phyloP scores from a whole-genome alignment of 176 grass and related monocot species.

The Triticum urartu region DNA sequence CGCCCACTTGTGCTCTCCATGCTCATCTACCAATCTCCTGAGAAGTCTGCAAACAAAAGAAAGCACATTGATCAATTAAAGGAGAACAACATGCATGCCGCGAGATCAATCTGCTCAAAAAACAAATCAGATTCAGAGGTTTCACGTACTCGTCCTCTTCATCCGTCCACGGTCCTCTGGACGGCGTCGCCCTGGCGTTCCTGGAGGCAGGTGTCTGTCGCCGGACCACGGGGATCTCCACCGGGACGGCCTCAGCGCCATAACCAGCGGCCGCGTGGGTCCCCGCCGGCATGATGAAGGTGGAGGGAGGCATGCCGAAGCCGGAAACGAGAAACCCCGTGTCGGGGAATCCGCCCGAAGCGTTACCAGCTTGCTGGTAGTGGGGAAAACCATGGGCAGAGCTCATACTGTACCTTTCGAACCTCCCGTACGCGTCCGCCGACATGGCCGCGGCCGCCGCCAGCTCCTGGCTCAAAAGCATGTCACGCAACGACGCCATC shows the following conservation, averaged over 20 bases:
- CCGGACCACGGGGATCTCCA: neutral
- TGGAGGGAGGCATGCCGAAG: neutral
- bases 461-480: neutral
- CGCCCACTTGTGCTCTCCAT: conserved; percentile 63
- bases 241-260: neutral
- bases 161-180: conserved; percentile 58
- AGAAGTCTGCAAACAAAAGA: conserved; percentile 43
- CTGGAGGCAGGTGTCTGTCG: neutral
- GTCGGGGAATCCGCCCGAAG: neutral
- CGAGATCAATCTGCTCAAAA: neutral
- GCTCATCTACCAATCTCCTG: conserved; percentile 37
- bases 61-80: neutral
- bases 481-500: neutral
- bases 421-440: neutral
- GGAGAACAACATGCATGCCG: neutral
- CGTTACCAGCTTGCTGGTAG: neutral
- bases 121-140: neutral
- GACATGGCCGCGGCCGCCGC: neutral
- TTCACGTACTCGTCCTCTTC: conserved; percentile 60
- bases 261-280: neutral
- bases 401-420: neutral
- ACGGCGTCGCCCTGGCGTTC: neutral
- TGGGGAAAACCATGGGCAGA: neutral
- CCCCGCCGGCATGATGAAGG: conserved; percentile 14
- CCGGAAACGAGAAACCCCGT: neutral